Evolutionary conservation across 306 rosid genomes (phyloP), one percentile per base, ranked within the genome.

Genomic region (Spatholobus suberectus): DNA sequence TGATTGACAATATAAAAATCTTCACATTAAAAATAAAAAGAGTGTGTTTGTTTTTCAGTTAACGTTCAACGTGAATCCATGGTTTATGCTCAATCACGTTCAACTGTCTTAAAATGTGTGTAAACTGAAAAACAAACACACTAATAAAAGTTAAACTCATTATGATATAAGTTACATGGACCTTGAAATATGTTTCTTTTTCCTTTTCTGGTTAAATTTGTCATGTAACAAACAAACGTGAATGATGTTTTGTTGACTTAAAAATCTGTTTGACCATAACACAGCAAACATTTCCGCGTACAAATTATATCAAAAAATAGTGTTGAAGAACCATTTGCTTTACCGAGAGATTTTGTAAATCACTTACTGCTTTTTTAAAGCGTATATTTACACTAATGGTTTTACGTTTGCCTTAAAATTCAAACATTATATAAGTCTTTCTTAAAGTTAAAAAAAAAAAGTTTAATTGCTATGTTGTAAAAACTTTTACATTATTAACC

Each of bases 171-270:
- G 14, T 17, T 41, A 17, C 71, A 27, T 47, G 32, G 23, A 41
- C 41, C 21, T 41, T 14, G 43, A 70, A 27, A 40, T 57, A n/a
- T 26, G 24, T 71, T 35, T 52, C 12, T 26, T 67, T 49, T 69
- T 44, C 23, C 79, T 9, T 54, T 73, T 65, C 23, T 63, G 7
- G 62, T 29, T 72, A 63, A 70, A 18, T 65, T 84, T 84, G 72
- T 79, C 41, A 66, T 40, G 84, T 67, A 38, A 35, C 24, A 40
- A 73, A 72, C 57, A 54, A 55, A 73, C 68, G 73, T 79, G 81
- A 67, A 59, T 43, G 66, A 66, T 43, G 73, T 55, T 54, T 72
- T 73, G 58, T 72, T 62, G 43, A 49, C 77, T 20, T 73, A 10
- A 49, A 72, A 13, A 29, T 41, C 72, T 52, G 18, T 15, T 32